Percentiles rank a stretch among this genome's conserved stretches.
Evolutionary conservation across 352 stramenopile species (phyloP).

Genomic region (Phytophthora fragariae): DNA sequence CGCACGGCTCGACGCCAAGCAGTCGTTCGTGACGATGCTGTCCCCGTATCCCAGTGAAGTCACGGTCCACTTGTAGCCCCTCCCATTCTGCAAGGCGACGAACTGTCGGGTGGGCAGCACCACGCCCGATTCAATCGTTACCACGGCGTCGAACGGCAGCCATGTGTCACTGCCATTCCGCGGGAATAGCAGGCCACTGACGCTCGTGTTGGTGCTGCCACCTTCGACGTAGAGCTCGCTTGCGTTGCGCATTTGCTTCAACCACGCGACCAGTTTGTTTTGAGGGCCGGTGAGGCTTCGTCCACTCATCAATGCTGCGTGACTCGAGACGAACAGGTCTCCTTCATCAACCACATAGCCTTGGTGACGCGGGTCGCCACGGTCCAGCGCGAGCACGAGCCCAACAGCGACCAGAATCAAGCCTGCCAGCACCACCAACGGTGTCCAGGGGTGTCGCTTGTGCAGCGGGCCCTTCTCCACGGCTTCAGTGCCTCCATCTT

Average conservation of each 20-base stretch:
- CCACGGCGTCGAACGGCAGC: constrained; percentile 28
- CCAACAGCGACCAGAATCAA: constrained; percentile 31
- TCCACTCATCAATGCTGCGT: constrained; percentile 18
- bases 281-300: constrained; percentile 19
- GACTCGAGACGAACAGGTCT: constrained; percentile 1
- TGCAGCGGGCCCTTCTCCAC: constrained; percentile 3
- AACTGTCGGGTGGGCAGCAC: constrained; percentile 24
- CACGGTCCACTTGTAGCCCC: constrained; percentile 37
- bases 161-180: constrained; percentile 12
- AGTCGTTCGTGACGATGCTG: constrained; percentile 24
- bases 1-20: constrained; percentile 18
- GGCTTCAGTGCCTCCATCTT: constrained; percentile 4
- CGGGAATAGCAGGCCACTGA: constrained; percentile 34
- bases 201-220: constrained; percentile 26
- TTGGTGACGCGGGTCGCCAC: constrained; percentile 1
- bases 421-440: constrained; percentile 18
- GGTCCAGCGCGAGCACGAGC: constrained; percentile 31
- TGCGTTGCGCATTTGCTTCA: constrained; percentile 27
- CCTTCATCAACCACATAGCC: constrained; percentile 5
- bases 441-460: constrained; percentile 12
- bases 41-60: constrained; percentile 27
- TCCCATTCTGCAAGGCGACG: constrained; percentile 30
- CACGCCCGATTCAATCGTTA: constrained; percentile 19
- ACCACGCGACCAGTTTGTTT: constrained; percentile 28
- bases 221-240: constrained; percentile 33